Evolutionary conservation across 1,139 yeast species (phyloP).

Genomic region (Meyerozyma smithsonii): DNA sequence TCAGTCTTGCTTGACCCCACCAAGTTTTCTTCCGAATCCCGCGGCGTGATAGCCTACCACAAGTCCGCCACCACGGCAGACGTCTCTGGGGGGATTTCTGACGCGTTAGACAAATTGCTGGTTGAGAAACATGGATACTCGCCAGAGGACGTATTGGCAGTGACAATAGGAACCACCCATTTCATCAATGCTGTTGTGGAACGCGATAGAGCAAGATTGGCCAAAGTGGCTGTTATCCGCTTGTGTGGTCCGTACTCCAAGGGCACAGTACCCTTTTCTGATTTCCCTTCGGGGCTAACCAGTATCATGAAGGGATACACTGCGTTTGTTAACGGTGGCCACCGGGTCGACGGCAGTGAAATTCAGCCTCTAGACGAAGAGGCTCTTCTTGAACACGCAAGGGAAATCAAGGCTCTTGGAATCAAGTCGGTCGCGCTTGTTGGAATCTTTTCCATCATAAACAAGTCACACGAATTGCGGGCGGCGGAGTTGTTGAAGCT

Average conservation of each 20-base stretch:
- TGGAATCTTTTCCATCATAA: slow-evolving; percentile 36
- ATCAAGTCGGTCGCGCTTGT: slow-evolving; percentile 28
- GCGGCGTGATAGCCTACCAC: slow-evolving; percentile 35
- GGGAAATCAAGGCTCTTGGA: slow-evolving; percentile 21
- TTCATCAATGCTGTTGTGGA: slow-evolving; percentile 43
- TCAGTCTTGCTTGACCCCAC: slow-evolving; percentile 37
- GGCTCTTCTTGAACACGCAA: slow-evolving; percentile 23
- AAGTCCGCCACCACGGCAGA: slow-evolving; percentile 39
- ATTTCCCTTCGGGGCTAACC: slow-evolving; percentile 33
- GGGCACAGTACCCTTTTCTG: slow-evolving; percentile 32
- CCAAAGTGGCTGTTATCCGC: slow-evolving; percentile 36
- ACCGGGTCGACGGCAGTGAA: slow-evolving; percentile 33
- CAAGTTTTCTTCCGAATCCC: slow-evolving; percentile 12
- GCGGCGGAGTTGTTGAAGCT: slow-evolving; percentile 23
- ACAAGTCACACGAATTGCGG: slow-evolving; percentile 25
- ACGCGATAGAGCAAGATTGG: slow-evolving; percentile 31
- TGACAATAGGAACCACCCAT: slow-evolving; percentile 43
- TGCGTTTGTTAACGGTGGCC: slow-evolving; percentile 32
- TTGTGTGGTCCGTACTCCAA: slow-evolving; percentile 33
- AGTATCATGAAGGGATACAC: slow-evolving; percentile 25
- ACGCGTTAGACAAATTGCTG: slow-evolving; percentile 27
- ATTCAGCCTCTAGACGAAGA: slow-evolving; percentile 25
- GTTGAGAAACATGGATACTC: slow-evolving; percentile 8
- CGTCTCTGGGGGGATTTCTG: slow-evolving; percentile 37
- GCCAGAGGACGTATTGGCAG: slow-evolving; percentile 23